These are phyloP conservation scores for Colletotrichum acutatum DNA, from an alignment of 2,329 filamentous ascomycete genomes.

Conservation along the genomic window DNA sequence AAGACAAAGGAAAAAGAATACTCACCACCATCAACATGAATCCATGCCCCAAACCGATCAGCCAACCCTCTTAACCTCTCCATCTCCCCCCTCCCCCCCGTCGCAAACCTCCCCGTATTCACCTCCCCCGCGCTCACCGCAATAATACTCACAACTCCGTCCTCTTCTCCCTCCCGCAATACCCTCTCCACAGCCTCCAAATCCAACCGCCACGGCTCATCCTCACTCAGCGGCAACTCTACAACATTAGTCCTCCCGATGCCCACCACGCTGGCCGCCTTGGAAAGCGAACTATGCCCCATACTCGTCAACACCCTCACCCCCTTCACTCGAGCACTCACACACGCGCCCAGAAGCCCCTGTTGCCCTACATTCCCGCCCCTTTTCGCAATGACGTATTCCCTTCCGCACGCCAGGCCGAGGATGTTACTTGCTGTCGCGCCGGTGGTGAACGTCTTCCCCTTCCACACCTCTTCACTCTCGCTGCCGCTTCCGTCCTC, in stretches of 20 bases:
- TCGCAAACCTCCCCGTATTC: slow-evolving; percentile 85
- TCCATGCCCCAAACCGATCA: slow-evolving; percentile 80
- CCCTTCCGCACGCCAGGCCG: slow-evolving; percentile 74
- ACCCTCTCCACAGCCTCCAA: slow-evolving; percentile 71
- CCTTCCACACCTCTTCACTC: slow-evolving; percentile 68
- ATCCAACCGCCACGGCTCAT: slow-evolving; percentile 77
- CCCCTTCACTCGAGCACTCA: slow-evolving; percentile 69
- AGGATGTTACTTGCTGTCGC: slow-evolving; percentile 85
- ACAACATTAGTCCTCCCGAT: slow-evolving; percentile 77
- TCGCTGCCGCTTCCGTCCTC: slow-evolving; percentile 40
- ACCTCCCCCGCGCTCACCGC: slow-evolving; percentile 88
- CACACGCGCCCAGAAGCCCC: slow-evolving; percentile 76
- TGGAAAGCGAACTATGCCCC: slow-evolving; percentile 85
- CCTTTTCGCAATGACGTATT: slow-evolving; percentile 64
- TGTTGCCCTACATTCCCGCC: slow-evolving; percentile 70
- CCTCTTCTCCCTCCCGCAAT: slow-evolving; percentile 55
- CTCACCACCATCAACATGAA: slow-evolving; percentile 85
- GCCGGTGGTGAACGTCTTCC: slow-evolving; percentile 66
- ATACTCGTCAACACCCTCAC: slow-evolving; percentile 84
- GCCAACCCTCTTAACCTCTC: slow-evolving; percentile 73
- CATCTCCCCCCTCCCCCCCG: slow-evolving; percentile 69
- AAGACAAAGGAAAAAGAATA: slow-evolving; percentile 9
- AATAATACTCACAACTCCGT: slow-evolving; percentile 76
- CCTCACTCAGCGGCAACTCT: slow-evolving; percentile 61
- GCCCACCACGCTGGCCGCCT: slow-evolving; percentile 85